Percentiles rank a stretch among this genome's conserved stretches.
phyloP scores from a whole-genome alignment of 2,329 filamentous ascomycete genomes.

The Aureobasidium sp. region DNA sequence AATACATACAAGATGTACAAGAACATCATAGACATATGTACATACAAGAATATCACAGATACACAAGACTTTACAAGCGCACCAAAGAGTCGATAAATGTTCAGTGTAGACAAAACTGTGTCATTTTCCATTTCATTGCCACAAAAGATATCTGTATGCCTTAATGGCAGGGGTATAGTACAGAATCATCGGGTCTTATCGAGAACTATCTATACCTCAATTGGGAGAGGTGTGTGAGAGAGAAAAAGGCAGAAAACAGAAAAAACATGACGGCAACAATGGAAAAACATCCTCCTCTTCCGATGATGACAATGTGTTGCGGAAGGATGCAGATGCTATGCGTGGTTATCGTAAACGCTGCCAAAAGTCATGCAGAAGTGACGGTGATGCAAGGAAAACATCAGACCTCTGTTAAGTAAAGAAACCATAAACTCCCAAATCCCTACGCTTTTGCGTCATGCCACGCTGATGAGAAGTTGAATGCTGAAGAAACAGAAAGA shows the following conservation, averaged over 20 bases:
- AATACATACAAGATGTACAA: no score
- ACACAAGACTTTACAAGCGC: no score
- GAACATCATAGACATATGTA: no score
- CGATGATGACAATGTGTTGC: background rate
- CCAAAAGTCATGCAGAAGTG: background rate
- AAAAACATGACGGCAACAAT: slow-evolving; percentile 1
- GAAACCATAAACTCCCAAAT: background rate
- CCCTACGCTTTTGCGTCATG: slow-evolving; percentile 2
- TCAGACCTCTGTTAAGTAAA: background rate
- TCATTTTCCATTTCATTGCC: slow-evolving; percentile 14
- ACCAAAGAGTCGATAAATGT: no score
- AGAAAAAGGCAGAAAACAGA: background rate
- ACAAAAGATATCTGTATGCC: slow-evolving; percentile 7
- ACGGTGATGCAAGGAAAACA: background rate
- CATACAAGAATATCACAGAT: no score
- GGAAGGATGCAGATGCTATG: slow-evolving; percentile 10
- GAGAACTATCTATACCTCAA: slow-evolving; percentile 7
- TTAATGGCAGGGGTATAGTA: slow-evolving; percentile 13
- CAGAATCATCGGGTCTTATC: slow-evolving; percentile 13
- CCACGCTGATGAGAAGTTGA: background rate
- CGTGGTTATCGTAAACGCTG: background rate
- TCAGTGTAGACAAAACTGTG: background rate
- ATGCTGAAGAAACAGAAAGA: background rate
- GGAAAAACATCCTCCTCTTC: background rate
- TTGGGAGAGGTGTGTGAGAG: background rate